Evolutionary conservation across 2,329 filamentous ascomycete species (phyloP).

Genomic region (Trichoderma sp.): DNA sequence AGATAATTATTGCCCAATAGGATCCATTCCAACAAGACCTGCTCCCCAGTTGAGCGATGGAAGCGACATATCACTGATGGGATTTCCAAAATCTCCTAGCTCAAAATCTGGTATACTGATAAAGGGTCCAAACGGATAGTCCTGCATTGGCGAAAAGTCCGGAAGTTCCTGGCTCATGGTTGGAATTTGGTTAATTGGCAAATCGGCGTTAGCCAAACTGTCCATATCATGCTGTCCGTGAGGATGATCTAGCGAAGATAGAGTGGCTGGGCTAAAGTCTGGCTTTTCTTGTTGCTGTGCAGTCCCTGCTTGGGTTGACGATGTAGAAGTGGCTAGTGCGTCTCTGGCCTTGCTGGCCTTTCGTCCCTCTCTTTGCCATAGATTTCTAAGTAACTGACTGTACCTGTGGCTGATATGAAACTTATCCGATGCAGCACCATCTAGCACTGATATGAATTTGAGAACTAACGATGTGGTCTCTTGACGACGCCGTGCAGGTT

Average conservation of each 20-base stretch:
- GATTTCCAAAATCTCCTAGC: background rate
- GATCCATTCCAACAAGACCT: background rate
- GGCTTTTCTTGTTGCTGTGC: background rate
- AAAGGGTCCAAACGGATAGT: background rate
- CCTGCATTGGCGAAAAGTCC: background rate
- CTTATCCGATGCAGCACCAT: background rate
- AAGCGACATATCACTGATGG: background rate
- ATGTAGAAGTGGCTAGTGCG: background rate
- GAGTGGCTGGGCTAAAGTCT: background rate
- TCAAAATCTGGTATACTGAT: background rate
- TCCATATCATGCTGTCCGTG: background rate
- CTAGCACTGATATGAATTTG: background rate
- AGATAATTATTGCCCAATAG: background rate
- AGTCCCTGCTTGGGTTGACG: background rate
- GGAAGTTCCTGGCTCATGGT: background rate
- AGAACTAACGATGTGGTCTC: background rate
- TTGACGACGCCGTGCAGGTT: background rate
- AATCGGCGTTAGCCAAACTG: background rate
- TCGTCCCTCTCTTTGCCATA: background rate
- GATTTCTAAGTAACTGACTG: background rate
- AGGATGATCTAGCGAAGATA: background rate
- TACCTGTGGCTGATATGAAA: background rate
- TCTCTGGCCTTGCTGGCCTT: background rate
- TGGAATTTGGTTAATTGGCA: background rate
- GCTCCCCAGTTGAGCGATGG: background rate